A percentile compares a stretch with the other conserved stretches of the same genome.
Evolutionary conservation across 1,139 yeast species (phyloP).

Genomic region (Taphrina wiesneri): DNA sequence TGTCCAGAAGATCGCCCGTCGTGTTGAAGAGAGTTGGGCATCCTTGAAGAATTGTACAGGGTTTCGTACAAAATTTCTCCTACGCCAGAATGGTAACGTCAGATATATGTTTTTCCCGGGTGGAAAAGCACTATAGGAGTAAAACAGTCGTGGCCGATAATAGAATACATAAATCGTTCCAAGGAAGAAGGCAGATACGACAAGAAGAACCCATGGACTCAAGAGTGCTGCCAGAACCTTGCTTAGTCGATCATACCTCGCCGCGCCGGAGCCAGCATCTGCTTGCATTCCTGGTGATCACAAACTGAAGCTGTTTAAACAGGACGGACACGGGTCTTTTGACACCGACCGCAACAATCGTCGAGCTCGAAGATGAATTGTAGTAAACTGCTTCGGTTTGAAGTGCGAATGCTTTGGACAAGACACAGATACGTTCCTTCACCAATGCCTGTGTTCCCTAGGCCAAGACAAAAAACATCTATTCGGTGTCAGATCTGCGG

Average conservation of each 20-base stretch:
- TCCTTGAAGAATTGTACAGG: slow-evolving; percentile 15
- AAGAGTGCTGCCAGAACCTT: slow-evolving; percentile 13
- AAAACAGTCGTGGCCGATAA: slow-evolving; percentile 30
- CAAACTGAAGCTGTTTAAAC: too few species aligned
- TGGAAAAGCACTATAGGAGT: slow-evolving; percentile 30
- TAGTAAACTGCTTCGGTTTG: too few species aligned
- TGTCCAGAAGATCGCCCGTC: slow-evolving; percentile 17
- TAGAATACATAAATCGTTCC: slow-evolving; percentile 9
- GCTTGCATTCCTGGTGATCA: not conserved
- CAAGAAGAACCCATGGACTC: slow-evolving; percentile 26
- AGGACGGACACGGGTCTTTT: too few species aligned
- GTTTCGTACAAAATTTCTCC: slow-evolving; percentile 13
- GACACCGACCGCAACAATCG: too few species aligned
- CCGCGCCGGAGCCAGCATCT: not conserved
- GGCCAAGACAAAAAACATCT: too few species aligned
- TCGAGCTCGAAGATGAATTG: too few species aligned
- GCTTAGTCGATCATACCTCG: not conserved
- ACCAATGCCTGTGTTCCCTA: too few species aligned
- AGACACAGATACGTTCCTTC: too few species aligned
- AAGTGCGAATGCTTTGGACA: too few species aligned
- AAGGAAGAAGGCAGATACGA: not conserved
- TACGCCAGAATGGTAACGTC: slow-evolving; percentile 24
- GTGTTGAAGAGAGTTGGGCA: slow-evolving; percentile 11
- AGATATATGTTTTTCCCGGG: slow-evolving; percentile 22
- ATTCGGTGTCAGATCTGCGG: too few species aligned